phyloP scores from a whole-genome alignment of 2,329 filamentous ascomycete species.

The Cladobotryum protrusum region DNA sequence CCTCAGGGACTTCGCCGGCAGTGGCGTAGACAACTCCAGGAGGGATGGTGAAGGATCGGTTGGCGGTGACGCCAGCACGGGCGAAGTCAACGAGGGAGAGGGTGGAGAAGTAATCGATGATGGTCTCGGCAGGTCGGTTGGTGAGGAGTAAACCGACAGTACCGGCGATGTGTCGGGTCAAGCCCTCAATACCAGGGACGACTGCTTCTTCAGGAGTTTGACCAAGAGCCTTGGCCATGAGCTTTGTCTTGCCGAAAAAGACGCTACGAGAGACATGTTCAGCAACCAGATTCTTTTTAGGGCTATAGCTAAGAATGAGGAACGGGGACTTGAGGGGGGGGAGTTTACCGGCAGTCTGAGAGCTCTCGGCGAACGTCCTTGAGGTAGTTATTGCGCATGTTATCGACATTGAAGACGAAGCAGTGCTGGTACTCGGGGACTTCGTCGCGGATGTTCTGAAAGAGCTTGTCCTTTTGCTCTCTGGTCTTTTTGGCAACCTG shows the following conservation, averaged over 20 bases:
- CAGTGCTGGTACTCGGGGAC: conserved; percentile 82
- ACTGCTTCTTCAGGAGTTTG: conserved; percentile 69
- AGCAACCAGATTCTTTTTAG: neutral
- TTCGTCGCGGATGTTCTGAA: conserved; percentile 78
- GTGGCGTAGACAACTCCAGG: conserved; percentile 74
- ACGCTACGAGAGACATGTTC: conserved; percentile 47
- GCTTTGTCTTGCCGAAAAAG: conserved; percentile 99
- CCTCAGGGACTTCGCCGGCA: conserved; percentile 70
- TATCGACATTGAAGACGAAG: conserved; percentile 90
- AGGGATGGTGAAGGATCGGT: conserved; percentile 73
- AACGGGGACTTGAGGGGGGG: conserved; percentile 8
- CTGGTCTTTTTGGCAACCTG: conserved; percentile 88
- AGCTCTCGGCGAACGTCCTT: conserved; percentile 86
- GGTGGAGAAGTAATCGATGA: conserved; percentile 65
- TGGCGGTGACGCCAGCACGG: conserved; percentile 71
- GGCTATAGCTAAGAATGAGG: neutral
- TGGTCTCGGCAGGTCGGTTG: conserved; percentile 60
- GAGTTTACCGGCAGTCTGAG: conserved; percentile 66
- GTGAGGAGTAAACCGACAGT: conserved; percentile 89
- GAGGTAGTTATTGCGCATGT: conserved; percentile 96
- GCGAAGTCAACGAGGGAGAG: conserved; percentile 82
- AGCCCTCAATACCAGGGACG: conserved; percentile 67
- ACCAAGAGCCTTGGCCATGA: conserved; percentile 94
- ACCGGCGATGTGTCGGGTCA: conserved; percentile 66
- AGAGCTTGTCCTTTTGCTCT: conserved; percentile 86